Base-by-base conservation (phyloP, 257 asterid genomes). In the Vinca minor region DNA sequence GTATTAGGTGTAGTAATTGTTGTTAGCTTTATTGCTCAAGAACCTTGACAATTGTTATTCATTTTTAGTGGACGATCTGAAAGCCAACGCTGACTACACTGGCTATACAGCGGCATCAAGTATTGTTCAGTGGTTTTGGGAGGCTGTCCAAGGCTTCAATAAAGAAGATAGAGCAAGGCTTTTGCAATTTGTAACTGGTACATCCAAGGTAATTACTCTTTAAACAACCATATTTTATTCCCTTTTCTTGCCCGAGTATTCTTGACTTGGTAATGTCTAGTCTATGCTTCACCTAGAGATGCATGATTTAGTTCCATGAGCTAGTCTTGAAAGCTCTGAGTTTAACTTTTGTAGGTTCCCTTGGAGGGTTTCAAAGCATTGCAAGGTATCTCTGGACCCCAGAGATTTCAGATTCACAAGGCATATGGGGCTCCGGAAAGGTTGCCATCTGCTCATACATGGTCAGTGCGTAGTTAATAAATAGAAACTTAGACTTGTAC, bases 141-240 rank as follows among this genome's bases (percentile, higher is more conserved):
- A 89, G 75, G 95, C 84, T 55, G 94, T 89, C 66, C 81, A 80
- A 76, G 91, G 81, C 70, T 92, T 92, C 80, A 89, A 50, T 85
- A 92, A 92, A 79, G 98, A 92, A 79, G 98, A 92, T 73, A 92
- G 83, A 85, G 98, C 98, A 67, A 87, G 98, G 81, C 82, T 92
- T 39, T 90, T 92, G 73, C 98, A 92, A 71, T 92, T 92, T 74
- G 94, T 92, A 35, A 92, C 98, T 5, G 98, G 98, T 71, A 92
- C 98, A 76, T 92, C 98, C 21, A 92, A 89, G 97, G 98, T 92
- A 76, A 78, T 71, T 64, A 13, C 14, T 17, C 17, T 35, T 32
- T 52, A 15, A 34, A 35, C 13, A 35, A 21, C 7, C 4, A 5
- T 18, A 10, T n/a, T n/a, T n/a, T n/a, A n/a, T n/a, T n/a, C n/a